phyloP scores from a whole-genome alignment of 129 eudicot species.

The Flaveria sonorensis region DNA sequence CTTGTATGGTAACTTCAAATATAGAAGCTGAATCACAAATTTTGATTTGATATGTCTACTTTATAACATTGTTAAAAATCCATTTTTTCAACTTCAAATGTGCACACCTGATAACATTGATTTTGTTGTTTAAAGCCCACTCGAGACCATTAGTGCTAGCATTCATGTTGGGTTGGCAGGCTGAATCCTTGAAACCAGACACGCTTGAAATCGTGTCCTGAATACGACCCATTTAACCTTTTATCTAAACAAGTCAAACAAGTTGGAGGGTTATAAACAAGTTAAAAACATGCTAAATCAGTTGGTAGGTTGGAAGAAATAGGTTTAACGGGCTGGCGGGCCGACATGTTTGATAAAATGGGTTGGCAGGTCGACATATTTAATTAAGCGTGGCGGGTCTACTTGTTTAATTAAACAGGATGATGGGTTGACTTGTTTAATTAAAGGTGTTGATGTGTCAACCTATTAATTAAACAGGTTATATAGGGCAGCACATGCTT shows the following conservation, averaged over 20 bases:
- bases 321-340: not conserved
- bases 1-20: not conserved
- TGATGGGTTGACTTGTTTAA: no score
- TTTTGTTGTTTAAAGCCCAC: constrained; percentile 20
- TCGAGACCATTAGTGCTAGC: not conserved
- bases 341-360: not conserved
- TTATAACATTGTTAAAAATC: constrained; percentile 20
- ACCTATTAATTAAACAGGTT: no score
- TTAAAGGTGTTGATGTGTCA: no score
- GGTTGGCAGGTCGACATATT: not conserved
- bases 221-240: not conserved
- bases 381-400: no score
- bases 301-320: not conserved
- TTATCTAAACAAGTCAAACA: not conserved
- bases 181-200: not conserved
- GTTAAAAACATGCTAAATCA: not conserved
- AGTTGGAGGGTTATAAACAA: not conserved
- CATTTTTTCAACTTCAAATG: constrained; percentile 18
- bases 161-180: not conserved
- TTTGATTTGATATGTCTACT: constrained; percentile 15
- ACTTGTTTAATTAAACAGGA: no score
- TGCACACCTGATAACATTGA: constrained; percentile 16
- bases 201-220: not conserved
- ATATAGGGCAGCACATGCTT: no score
- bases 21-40: constrained; percentile 2